Evolutionary conservation across 225 moss, liverwort and hornwort species (phyloP), one percentile per base, ranked within the genome.

Genomic region (Marchantia paleacea): DNA sequence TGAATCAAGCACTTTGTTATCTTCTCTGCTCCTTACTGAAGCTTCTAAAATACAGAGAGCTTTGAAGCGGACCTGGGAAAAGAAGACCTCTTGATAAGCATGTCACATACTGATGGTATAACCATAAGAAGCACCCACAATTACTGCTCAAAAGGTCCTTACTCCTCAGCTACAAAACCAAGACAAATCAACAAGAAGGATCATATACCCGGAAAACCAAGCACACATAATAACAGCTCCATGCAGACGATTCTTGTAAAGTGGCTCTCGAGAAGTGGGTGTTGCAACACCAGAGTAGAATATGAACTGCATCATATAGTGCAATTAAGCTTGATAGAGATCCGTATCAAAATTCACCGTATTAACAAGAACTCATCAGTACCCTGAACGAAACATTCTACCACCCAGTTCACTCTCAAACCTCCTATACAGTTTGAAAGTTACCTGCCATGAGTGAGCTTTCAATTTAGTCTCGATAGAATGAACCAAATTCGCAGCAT

Each of bases 381-480:
- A 2, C 39, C 5, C 39, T 39, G 39, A 39, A 39, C 39, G 39
- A 39, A 5, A 39, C 39, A 39, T 2, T 39, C 39, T 39, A 39
- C 39, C 39, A 39, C 39, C 5, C 39, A 39, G 39, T 58, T 20
- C 57, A 58, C 2, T 13, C 57, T 58, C 13, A 20, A 58, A 58
- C 15, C 57, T 13, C 57, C 57, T 58, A 58, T 58, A 13, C 13
- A 39, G 5, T 39, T 39, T 39, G 5, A 39, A 39, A 39, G 39
- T 26, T 80, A 96, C 96, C 95, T 99, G 99, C 99, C 99, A 99
- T 53, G 88, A 89, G 61, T 92, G 95, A 50, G 94, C 89, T 88
- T 89, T 91, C 81, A 99, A 75, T 86, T 95, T 95, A 70, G 82
- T 84, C 80, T 92, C 92, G 26, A 95, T 63, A n/a, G 95, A 92